Conservation (phyloP, 495 filamentous ascomycete species). For the Thozetella sp. region DNA sequence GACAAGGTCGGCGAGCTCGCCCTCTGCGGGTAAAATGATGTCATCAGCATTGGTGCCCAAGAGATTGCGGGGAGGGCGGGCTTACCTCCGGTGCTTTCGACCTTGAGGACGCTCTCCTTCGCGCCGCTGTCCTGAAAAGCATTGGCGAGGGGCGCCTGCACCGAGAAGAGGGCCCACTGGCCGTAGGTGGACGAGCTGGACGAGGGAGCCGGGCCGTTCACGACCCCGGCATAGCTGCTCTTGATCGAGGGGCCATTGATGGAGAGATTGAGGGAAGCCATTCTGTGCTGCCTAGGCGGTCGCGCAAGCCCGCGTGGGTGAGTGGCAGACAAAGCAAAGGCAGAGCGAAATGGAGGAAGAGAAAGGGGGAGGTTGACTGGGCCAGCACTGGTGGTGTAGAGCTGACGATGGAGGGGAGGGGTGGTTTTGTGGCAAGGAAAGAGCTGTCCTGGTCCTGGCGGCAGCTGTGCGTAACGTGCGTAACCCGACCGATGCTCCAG, state of each 20-base stretch:
- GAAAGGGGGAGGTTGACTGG: background rate
- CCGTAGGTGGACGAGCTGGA: conserved; percentile 59
- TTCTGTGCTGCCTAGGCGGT: conserved; percentile 32
- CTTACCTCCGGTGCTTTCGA: conserved; percentile 86
- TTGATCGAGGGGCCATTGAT: conserved; percentile 89
- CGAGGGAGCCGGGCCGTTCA: conserved; percentile 70
- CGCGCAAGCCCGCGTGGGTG: background rate
- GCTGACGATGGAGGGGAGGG: background rate
- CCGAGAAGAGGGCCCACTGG: conserved; percentile 87
- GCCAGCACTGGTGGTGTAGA: background rate
- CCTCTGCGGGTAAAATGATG: conserved; percentile 59
- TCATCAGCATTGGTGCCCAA: conserved; percentile 10
- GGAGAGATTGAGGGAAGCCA: conserved; percentile 93
- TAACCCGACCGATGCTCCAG: background rate
- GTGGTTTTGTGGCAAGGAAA: conserved; percentile 2
- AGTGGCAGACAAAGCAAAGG: background rate
- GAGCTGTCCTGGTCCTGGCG: no score
- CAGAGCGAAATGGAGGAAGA: background rate
- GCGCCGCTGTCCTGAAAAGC: conserved; percentile 84
- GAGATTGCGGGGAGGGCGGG: conserved; percentile 13
- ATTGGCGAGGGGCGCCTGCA: conserved; percentile 85
- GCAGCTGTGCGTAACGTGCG: no score
- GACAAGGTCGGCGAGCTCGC: conserved; percentile 90
- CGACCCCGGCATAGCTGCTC: conserved; percentile 86
- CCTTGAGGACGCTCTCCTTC: conserved; percentile 94